A percentile compares a stretch with the other conserved stretches of the same genome.
Evolutionary conservation across 208 protist species (phyloP).

Genomic region (Crithidia fasciculata): DNA sequence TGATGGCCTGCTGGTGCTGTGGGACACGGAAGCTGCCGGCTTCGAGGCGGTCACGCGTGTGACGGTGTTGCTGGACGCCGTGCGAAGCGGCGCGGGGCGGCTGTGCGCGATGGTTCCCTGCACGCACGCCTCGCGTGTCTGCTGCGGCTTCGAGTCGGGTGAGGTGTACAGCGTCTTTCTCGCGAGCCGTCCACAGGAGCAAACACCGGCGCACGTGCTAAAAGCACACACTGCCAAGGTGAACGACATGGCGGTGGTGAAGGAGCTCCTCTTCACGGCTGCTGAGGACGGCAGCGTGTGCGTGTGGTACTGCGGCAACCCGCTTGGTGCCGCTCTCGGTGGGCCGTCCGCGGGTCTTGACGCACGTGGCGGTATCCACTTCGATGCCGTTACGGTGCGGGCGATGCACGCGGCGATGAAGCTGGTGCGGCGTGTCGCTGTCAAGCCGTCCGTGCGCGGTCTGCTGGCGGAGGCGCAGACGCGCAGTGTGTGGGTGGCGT

Average conservation of each 20-base stretch:
- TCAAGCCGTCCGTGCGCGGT: conserved; percentile 56
- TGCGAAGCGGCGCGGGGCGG: conserved; percentile 14
- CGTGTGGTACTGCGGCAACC: conserved; percentile 60
- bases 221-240: conserved; percentile 60
- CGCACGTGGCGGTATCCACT: not conserved
- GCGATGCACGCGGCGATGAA: conserved; percentile 4
- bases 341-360: not conserved
- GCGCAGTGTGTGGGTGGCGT: conserved; percentile 81
- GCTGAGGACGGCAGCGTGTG: conserved; percentile 73
- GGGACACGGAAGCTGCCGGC: conserved; percentile 71
- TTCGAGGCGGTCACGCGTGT: conserved; percentile 82
- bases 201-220: conserved; percentile 35
- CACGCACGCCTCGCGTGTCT: conserved; percentile 36
- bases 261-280: conserved; percentile 78
- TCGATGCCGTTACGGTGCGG: conserved; percentile 7
- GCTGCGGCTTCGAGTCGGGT: conserved; percentile 70
- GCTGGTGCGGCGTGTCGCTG: conserved; percentile 63
- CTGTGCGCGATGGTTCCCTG: conserved; percentile 25
- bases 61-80: conserved; percentile 22
- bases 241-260: conserved; percentile 65
- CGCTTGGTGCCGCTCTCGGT: not conserved
- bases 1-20: conserved; percentile 79
- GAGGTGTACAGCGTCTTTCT: conserved; percentile 55
- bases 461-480: conserved; percentile 61
- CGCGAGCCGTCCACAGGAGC: conserved; percentile 45